Evolutionary conservation across 2,329 filamentous ascomycete species (phyloP), one percentile per base, ranked within the genome.

Genomic region (Massarina eburnea): DNA sequence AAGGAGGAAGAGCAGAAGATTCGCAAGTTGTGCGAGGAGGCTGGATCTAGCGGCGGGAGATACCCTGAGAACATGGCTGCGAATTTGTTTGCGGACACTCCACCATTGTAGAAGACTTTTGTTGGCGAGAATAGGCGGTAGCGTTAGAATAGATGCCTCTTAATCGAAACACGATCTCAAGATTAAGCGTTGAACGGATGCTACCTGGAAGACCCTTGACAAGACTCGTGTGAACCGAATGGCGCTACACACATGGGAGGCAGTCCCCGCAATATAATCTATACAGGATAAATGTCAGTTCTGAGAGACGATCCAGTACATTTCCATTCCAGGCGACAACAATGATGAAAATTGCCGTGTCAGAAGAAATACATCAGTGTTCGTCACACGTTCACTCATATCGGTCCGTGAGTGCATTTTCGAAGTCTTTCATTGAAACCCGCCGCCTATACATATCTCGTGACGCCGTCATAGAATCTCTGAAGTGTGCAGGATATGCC

Each of bases 11-110:
- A 59, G 38, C 41, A 60, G 39, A 41, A 59, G 37, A 62, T 70
- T 21, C 51, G 67, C 17, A 58, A 58, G 51, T 45, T 49, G 4
- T 49, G 43, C 9, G 54, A 62, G 22, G 52, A 55, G 29, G 80
- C 78, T 0, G 80, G 77, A 47, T 53, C 71, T 9, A 35, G 43
- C 22, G 73, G 74, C 5, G 42, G 20, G 19, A 60, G 73, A 33
- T 76, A 76, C 43, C 70, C 72, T 5, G 70, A 73, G 43, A 49
- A 33, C 0, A 67, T 70, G 29, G 58, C 67, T 41, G 40, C 46
- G 8, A 41, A 50, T 19, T 59, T 64, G 21, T 76, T 71, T 52
- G 71, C 66, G 15, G 71, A 74, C 43, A 74, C 73, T 5, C 71
- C 71, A 20, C 47, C 55, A 10, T 38, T 65, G 35, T 50, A 40